Evolutionary conservation across 225 moss, liverwort and hornwort species (phyloP), one percentile per base, ranked within the genome.

Genomic region (Takakia lepidozioides): DNA sequence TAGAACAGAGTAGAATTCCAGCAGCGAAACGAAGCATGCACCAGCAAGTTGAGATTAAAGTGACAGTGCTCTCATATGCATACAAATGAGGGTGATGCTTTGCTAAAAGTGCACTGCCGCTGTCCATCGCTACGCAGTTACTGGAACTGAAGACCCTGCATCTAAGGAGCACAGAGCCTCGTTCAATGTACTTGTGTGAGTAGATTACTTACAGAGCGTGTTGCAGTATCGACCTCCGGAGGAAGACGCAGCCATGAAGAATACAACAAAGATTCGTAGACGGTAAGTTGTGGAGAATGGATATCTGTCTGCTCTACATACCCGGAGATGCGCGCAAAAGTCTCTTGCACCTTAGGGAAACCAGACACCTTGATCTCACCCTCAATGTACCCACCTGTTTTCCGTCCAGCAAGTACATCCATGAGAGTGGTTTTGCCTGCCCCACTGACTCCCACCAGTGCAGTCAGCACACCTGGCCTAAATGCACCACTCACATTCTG

Each of bases 331-430:
- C 93, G 83, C 3, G 93, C 93, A 44, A 93, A 93, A 0, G 93
- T 93, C 36, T 85, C 73, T 46, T 93, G 93, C 46, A 73, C 69
- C 63, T 93, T 93, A 10, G 86, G 75, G 3, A 80, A 87, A 38
- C 93, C 93, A 50, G 88, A 88, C 42, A 93, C 83, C 56, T 67
- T 75, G 21, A 93, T 86, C 48, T 72, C 85, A 23, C 93, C 93
- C 62, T 93, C 93, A 50, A 76, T 72, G 48, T 88, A 88, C 47
- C 88, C 93, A 51, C 88, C 88, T 48, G 85, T 88, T 66, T 93
- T 88, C 47, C 93, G 72, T 29, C 93, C 88, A 38, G 88, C 88
- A 52, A 93, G 72, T 11, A 93, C 93, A 79, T 93, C 93, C 93
- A 93, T 93, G 13, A 93, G 75, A 20, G 77, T 78, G 3, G 72